Base-by-base conservation (phyloP, 306 rosid genomes). In the Chamaecrista fasciculata region DNA sequence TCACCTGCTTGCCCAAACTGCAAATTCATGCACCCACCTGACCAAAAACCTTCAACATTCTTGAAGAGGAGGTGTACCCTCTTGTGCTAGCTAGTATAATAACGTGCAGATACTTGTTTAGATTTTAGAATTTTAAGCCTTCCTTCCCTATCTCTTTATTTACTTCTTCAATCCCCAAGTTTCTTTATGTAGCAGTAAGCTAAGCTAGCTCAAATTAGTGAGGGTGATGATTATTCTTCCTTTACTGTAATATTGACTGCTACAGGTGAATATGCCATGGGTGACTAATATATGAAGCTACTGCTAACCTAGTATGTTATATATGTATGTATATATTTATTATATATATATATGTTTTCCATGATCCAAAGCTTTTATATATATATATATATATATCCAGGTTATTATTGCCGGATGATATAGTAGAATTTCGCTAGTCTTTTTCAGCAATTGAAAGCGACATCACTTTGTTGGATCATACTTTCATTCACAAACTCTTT, bases 1-100 rank as follows among this genome's bases (percentile, higher is more conserved):
- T 88, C 99, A 1, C 99, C 97, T 20, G 57, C 91, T 8, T 94
- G 99, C 67, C 99, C 99, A 6, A 94, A 91, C 63, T 94, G 99
- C 89, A 94, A 94, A 84, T 89, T 88, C 81, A 79, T 88, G 86
- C 89, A 90, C 73, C 86, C 89, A 57, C 83, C 79, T 3, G 86
- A 86, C 34, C 90, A 85, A 65, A 83, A 67, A 74, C 84, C 89
- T 70, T 69, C 91, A 12, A 76, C 79, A 15, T 84, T 88, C 51
- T 83, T 81, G 81, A 86, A 83, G 83, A 71, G 61, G 62, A 79
- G 82, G 78, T 72, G 69, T 62, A 75, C 84, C 82, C 79, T 84
- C 75, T 75, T 79, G 65, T 79, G 85, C 67, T 80, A 67, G 74
- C 36, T 4, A 24, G 24, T 29, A 24, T 36, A 36, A 1, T 1